Conservation (phyloP, 345 rosid species). For the Dimocarpus longan region DNA sequence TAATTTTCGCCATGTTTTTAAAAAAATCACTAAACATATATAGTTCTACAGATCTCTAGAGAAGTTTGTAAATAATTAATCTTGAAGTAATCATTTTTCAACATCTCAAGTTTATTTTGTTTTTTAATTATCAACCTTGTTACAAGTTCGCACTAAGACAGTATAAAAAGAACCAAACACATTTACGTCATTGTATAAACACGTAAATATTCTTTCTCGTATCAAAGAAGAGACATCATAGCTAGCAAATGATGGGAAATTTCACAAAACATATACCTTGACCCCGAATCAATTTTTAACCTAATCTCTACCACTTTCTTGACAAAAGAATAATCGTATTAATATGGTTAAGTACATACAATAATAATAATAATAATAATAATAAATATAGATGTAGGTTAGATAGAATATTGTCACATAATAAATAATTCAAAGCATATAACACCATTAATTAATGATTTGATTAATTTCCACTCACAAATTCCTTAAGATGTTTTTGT, state of each 20-base stretch:
- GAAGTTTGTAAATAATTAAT: too few relatives aligned
- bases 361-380: not conserved
- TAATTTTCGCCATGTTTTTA: too few relatives aligned
- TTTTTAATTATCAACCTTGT: not conserved
- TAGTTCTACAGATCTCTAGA: too few relatives aligned
- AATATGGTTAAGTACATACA: not conserved
- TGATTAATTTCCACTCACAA: not conserved
- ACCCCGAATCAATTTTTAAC: not conserved
- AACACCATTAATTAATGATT: not conserved
- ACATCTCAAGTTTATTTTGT: too few relatives aligned
- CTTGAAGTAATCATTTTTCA: too few relatives aligned
- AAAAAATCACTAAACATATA: too few relatives aligned
- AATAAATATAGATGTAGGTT: not conserved
- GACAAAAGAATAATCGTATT: not conserved
- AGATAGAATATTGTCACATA: not conserved
- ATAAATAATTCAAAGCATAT: not conserved
- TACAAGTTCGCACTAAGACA: not conserved
- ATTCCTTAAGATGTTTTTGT: not conserved
- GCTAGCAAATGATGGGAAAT: not conserved
- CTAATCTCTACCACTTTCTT: conserved; percentile 7
- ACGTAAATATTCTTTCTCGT: not conserved
- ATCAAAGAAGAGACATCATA: not conserved
- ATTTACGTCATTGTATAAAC: not conserved
- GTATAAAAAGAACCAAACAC: not conserved
- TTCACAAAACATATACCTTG: not conserved